Conservation (phyloP, 2,329 filamentous ascomycete species). For the Alternaria triticimaculans region DNA sequence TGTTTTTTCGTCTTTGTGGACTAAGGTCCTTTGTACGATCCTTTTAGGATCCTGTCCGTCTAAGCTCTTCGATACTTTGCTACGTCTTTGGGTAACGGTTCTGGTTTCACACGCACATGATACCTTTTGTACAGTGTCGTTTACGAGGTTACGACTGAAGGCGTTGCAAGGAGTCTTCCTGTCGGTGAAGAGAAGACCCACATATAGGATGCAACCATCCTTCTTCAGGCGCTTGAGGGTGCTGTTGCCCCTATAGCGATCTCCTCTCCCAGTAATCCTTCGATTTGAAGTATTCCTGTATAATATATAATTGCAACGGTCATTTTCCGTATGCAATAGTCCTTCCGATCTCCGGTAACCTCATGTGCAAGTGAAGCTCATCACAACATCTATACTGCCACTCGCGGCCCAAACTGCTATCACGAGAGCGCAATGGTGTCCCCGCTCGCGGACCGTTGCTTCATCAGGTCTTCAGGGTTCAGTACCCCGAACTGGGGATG, state of each 20-base stretch:
- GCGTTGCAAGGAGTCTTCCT: constrained; percentile 14
- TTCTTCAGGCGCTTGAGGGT: constrained; percentile 19
- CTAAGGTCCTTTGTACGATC: not conserved
- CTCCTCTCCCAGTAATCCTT: constrained; percentile 10
- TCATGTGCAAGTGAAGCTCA: not conserved
- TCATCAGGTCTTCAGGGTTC: not conserved
- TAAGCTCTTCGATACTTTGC: not conserved
- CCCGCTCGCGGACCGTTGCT: not conserved
- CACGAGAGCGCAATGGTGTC: not conserved
- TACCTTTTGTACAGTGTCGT: constrained; percentile 14
- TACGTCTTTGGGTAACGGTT: not conserved
- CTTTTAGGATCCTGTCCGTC: not conserved
- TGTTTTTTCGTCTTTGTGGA: not conserved
- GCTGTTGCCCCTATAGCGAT: constrained; percentile 20
- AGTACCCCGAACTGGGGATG: not conserved
- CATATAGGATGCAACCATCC: constrained; percentile 6
- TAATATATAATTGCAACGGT: constrained; percentile 25
- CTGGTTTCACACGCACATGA: constrained; percentile 16
- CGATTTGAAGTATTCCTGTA: constrained; percentile 14
- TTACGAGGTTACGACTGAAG: constrained; percentile 18
- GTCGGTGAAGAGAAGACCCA: constrained; percentile 11
- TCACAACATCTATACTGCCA: not conserved
- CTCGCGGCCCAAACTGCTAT: not conserved
- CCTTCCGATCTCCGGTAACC: not conserved
- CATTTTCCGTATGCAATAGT: not conserved